phyloP scores from a whole-genome alignment of 2,329 filamentous ascomycete species.

The Monilinia aucupariae region DNA sequence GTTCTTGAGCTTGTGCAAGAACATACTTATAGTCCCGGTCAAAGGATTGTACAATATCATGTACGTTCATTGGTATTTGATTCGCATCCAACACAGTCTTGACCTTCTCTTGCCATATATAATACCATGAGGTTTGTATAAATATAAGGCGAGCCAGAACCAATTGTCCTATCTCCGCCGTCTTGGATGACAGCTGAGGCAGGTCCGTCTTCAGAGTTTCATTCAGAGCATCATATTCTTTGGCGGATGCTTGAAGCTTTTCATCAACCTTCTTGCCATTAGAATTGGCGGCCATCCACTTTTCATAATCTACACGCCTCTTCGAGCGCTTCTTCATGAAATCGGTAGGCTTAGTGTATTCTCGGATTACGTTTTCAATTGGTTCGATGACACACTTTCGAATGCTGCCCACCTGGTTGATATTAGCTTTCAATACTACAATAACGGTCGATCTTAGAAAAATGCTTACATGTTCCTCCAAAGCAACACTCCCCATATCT shows the following conservation, averaged over 20 bases:
- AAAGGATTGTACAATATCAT: slow-evolving; percentile 73
- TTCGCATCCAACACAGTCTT: slow-evolving; percentile 64
- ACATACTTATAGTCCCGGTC: slow-evolving; percentile 71
- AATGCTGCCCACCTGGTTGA: slow-evolving; percentile 53
- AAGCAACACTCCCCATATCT: slow-evolving; percentile 74
- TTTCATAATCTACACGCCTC: slow-evolving; percentile 82
- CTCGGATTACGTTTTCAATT: slow-evolving; percentile 69
- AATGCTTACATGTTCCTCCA: slow-evolving; percentile 73
- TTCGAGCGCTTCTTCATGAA: slow-evolving; percentile 95
- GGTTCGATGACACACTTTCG: slow-evolving; percentile 80
- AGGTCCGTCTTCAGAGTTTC: slow-evolving; percentile 90
- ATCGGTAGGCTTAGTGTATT: slow-evolving; percentile 77
- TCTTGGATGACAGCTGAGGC: slow-evolving; percentile 74
- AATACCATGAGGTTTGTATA: slow-evolving; percentile 78
- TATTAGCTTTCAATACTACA: slow-evolving; percentile 18
- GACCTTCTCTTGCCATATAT: slow-evolving; percentile 78
- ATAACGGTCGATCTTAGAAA: slow-evolving; percentile 8
- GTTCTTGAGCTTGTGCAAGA: slow-evolving; percentile 63
- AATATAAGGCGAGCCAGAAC: slow-evolving; percentile 79
- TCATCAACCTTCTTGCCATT: slow-evolving; percentile 81
- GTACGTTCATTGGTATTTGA: slow-evolving; percentile 57
- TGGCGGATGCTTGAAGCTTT: slow-evolving; percentile 75
- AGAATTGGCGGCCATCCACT: slow-evolving; percentile 70
- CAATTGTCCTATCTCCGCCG: slow-evolving; percentile 76
- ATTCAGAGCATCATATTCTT: slow-evolving; percentile 80